These are phyloP conservation scores for Sugiyamaella floridensis DNA, from an alignment of 805 yeast species.

Conservation along the genomic window DNA sequence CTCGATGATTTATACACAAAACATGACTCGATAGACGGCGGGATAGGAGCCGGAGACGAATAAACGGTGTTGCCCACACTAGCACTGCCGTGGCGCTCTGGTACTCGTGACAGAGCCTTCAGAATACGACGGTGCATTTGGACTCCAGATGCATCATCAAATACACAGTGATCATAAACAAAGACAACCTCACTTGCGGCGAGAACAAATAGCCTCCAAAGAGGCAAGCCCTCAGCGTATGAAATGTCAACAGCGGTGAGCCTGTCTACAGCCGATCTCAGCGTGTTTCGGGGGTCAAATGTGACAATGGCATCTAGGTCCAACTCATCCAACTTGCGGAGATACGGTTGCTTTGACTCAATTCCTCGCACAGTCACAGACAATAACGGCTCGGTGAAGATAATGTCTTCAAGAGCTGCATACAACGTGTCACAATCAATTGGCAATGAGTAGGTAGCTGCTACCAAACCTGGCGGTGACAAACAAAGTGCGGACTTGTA, in stretches of 20 bases:
- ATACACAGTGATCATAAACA: conserved; percentile 5
- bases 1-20: not conserved
- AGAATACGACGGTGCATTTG: not conserved
- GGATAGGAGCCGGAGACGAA: not conserved
- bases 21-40: not conserved
- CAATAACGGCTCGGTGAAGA: conserved; percentile 9
- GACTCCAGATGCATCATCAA: conserved; percentile 6
- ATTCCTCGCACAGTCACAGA: conserved; percentile 6
- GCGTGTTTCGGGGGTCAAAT: conserved; percentile 1
- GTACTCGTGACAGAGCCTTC: not conserved
- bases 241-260: not conserved
- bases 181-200: conserved; percentile 1
- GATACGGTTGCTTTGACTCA: conserved; percentile 5
- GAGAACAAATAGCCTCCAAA: conserved; percentile 9
- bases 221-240: conserved; percentile 3
- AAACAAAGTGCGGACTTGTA: not conserved
- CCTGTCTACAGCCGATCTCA: not conserved
- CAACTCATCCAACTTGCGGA: conserved; percentile 1
- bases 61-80: not conserved
- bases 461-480: conserved; percentile 2
- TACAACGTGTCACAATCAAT: conserved; percentile 1
- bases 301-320: conserved; percentile 8
- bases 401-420: conserved; percentile 7
- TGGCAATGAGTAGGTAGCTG: conserved; percentile 6
- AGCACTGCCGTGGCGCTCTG: not conserved